These are phyloP conservation scores for Alternaria gansuensis DNA, from an alignment of 2,329 filamentous ascomycete species.

Conservation along the genomic window DNA sequence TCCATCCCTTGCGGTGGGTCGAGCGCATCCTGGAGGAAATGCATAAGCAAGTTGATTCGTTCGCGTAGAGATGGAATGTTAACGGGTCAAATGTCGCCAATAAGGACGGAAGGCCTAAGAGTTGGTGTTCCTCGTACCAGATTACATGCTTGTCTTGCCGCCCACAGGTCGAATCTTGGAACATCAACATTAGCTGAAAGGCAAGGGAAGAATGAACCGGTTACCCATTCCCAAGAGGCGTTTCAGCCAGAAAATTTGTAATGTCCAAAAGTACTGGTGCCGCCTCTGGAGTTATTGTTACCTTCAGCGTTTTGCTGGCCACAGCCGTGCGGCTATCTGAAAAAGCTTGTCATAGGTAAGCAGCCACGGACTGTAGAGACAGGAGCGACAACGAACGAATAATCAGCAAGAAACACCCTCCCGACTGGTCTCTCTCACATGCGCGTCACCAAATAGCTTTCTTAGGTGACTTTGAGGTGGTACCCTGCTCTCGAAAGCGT, in stretches of 20 bases:
- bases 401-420: conserved; percentile 13
- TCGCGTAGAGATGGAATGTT: conserved; percentile 22
- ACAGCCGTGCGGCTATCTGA: conserved; percentile 46
- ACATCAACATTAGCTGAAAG: conserved; percentile 23
- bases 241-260: conserved; percentile 31
- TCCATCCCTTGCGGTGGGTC: conserved; percentile 27
- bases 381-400: conserved; percentile 32
- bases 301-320: conserved; percentile 37
- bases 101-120: conserved; percentile 20
- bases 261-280: conserved; percentile 42
- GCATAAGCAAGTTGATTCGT: conserved; percentile 35
- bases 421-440: conserved; percentile 31
- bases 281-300: conserved; percentile 33
- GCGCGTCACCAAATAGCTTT: conserved; percentile 27
- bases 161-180: conserved; percentile 20
- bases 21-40: conserved; percentile 25
- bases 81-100: conserved; percentile 29
- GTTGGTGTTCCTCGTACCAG: conserved; percentile 26
- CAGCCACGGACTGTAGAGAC: conserved; percentile 12
- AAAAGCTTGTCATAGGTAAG: conserved; percentile 41
- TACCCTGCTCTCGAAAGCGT: conserved; percentile 23
- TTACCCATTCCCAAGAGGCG: conserved; percentile 14
- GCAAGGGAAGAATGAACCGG: conserved; percentile 6
- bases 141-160: conserved; percentile 32
- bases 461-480: conserved; percentile 21